Conservation (phyloP, 2,329 filamentous ascomycete genomes). For the Arthrobotrys megalospora region DNA sequence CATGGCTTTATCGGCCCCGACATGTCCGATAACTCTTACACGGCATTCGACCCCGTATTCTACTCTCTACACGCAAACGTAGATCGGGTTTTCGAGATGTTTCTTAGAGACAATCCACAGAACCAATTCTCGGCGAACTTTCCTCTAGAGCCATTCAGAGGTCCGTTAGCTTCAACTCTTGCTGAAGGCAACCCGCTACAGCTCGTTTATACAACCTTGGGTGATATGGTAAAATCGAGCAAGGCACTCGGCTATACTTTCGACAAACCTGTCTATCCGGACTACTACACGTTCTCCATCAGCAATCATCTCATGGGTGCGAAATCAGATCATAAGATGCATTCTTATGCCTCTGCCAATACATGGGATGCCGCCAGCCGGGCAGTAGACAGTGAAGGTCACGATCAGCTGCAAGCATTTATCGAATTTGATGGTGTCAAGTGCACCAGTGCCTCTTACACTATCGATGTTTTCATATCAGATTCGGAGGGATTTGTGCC, state of each 20-base stretch:
- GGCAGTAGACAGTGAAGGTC: neutral
- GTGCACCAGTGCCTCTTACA: slow-evolving; percentile 6
- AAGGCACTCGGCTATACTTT: neutral
- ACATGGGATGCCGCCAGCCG: neutral
- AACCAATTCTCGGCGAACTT: slow-evolving; percentile 30
- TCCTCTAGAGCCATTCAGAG: slow-evolving; percentile 37
- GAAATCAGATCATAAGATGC: too few species aligned
- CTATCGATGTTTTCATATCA: slow-evolving; percentile 16
- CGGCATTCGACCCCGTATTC: slow-evolving; percentile 45
- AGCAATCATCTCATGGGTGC: neutral
- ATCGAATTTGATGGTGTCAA: slow-evolving; percentile 12
- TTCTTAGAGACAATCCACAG: slow-evolving; percentile 15
- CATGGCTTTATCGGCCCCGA: slow-evolving; percentile 45
- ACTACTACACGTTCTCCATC: neutral
- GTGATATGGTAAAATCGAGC: slow-evolving; percentile 13
- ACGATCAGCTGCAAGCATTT: neutral
- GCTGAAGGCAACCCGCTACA: slow-evolving; percentile 18
- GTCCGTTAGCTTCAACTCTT: neutral
- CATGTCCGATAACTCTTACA: slow-evolving; percentile 46
- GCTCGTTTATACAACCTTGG: slow-evolving; percentile 37
- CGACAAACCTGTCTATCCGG: neutral
- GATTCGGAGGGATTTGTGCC: slow-evolving; percentile 11
- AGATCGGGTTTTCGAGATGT: slow-evolving; percentile 44
- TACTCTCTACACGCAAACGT: slow-evolving; percentile 38
- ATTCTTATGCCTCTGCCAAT: neutral